Percentiles rank a stretch among this genome's conserved stretches.
phyloP scores from a whole-genome alignment of 225 moss, liverwort and hornwort species.

The Polytrichum formosum region DNA sequence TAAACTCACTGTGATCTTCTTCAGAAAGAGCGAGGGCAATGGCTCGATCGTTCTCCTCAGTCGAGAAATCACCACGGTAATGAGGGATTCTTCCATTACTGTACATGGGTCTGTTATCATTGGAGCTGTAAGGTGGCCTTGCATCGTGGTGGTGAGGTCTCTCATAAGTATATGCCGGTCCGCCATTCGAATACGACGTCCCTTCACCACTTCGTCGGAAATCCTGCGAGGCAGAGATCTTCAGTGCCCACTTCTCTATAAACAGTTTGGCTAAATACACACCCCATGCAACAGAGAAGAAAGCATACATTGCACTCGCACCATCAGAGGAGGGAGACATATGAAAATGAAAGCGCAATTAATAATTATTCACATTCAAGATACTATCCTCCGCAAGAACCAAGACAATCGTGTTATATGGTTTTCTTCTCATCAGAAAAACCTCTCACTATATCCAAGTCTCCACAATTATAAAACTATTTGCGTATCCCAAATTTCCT shows the following conservation, averaged over 20 bases:
- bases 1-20: conserved; percentile 12
- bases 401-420: neutral
- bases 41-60: conserved; percentile 12
- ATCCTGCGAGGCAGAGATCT: conserved; percentile 11
- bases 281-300: neutral
- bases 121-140: conserved; percentile 20
- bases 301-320: neutral
- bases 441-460: neutral
- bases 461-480: neutral
- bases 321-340: neutral
- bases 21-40: conserved; percentile 13
- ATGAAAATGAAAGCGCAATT: neutral
- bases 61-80: neutral
- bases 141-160: conserved; percentile 20
- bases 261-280: neutral
- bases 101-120: conserved; percentile 16
- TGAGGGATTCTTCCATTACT: neutral
- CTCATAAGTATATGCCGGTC: conserved; percentile 18
- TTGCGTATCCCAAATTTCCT: neutral
- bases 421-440: neutral
- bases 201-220: conserved; percentile 5
- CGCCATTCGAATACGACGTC: conserved; percentile 25
- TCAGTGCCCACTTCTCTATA: conserved; percentile 1
- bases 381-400: neutral
- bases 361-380: neutral